Conservation (phyloP, 202 grass and related monocot genomes). For the Setaria viridis region DNA sequence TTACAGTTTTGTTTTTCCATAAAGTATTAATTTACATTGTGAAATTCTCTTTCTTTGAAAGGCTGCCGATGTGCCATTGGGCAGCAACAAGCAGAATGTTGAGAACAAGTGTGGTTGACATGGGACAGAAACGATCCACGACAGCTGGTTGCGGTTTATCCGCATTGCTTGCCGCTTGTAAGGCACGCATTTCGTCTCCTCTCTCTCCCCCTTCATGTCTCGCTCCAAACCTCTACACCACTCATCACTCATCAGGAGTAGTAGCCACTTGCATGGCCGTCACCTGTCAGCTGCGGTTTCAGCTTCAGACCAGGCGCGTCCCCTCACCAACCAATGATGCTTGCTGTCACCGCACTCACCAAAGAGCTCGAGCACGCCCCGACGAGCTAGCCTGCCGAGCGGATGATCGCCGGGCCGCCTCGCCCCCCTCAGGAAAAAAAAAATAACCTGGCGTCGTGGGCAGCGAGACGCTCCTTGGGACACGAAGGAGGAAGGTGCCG, state of each 20-base stretch:
- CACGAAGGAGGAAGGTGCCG: neutral
- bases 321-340: neutral
- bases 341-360: slow-evolving; percentile 32
- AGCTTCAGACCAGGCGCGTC: neutral
- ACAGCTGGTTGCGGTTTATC: neutral
- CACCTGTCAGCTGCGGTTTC: neutral
- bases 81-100: neutral
- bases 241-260: neutral
- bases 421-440: too few relatives aligned
- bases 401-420: neutral
- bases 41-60: too few relatives aligned
- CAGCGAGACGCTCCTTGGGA: neutral
- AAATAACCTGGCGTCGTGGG: slow-evolving; percentile 13
- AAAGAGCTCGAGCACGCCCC: neutral
- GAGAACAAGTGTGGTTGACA: neutral
- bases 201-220: neutral
- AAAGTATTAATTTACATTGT: neutral
- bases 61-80: neutral
- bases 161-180: neutral
- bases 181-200: neutral
- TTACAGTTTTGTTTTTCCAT: too few relatives aligned
- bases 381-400: slow-evolving; percentile 13
- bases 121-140: neutral
- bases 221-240: neutral
- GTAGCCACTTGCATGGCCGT: neutral